A percentile compares a stretch with the other conserved stretches of the same genome.
Conservation (phyloP, 257 asterid species). For the Dorcoceras hygrometricum region DNA sequence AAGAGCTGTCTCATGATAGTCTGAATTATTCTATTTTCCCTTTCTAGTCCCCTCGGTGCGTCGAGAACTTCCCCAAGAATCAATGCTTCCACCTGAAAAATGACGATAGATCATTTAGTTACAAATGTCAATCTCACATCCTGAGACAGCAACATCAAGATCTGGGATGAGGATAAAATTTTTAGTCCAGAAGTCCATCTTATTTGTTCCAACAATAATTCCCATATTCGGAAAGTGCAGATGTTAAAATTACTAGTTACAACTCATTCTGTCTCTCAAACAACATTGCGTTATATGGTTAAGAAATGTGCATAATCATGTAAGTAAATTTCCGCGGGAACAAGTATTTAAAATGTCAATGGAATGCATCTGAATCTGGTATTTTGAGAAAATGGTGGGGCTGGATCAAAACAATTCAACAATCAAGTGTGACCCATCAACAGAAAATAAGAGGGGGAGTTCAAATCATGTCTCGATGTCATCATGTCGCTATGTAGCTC, state of each 20-base stretch:
- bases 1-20: conserved; percentile 82
- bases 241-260: not conserved
- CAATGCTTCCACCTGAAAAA: conserved; percentile 76
- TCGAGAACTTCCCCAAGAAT: conserved; percentile 64
- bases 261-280: too few relatives aligned
- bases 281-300: not conserved
- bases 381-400: too few relatives aligned
- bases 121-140: not conserved
- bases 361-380: too few relatives aligned
- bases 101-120: conserved; percentile 6
- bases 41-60: conserved; percentile 78
- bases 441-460: too few relatives aligned
- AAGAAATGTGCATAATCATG: not conserved
- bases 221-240: not conserved
- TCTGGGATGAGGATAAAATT: too few relatives aligned
- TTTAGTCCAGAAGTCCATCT: not conserved
- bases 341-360: too few relatives aligned
- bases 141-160: not conserved
- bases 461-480: too few relatives aligned
- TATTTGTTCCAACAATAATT: not conserved
- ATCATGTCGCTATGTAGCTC: too few relatives aligned
- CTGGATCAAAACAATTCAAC: too few relatives aligned
- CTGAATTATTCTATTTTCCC: conserved; percentile 88
- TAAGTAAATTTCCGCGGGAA: not conserved
- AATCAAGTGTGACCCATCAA: too few relatives aligned